Percentiles rank a stretch among this genome's conserved stretches.
These are phyloP conservation scores for Ceratobasidium sp. DNA, from an alignment of 1,284 basidiomycete species.

Conservation along the genomic window DNA sequence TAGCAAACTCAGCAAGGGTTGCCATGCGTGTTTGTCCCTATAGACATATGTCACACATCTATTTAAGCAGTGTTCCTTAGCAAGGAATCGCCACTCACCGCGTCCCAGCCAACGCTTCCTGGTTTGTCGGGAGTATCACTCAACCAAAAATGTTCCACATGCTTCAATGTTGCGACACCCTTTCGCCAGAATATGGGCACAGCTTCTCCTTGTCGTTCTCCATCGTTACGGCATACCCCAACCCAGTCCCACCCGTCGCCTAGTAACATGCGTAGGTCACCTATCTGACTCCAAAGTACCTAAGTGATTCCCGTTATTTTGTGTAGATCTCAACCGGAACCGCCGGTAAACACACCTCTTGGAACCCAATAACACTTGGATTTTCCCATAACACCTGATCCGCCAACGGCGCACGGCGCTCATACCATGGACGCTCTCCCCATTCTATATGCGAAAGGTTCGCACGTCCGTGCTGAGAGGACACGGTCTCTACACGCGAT, in stretches of 20 bases:
- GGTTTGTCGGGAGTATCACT: conserved; percentile 26
- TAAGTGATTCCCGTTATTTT: no score
- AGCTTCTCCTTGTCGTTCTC: conserved; percentile 18
- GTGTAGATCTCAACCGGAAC: no score
- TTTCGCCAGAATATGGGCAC: conserved; percentile 34
- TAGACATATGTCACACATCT: not conserved
- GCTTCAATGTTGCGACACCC: conserved; percentile 16
- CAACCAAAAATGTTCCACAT: conserved; percentile 32
- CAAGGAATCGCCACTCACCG: not conserved
- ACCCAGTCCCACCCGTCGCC: conserved; percentile 29
- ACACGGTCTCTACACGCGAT: not conserved
- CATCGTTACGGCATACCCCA: conserved; percentile 28
- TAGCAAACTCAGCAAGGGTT: conserved; percentile 20
- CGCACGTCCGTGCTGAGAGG: not conserved
- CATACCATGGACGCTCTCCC: conserved; percentile 32
- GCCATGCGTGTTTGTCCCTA: conserved; percentile 35
- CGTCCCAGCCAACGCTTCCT: conserved; percentile 35
- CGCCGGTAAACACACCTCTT: conserved; percentile 19
- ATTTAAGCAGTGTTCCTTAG: not conserved
- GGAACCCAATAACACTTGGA: conserved; percentile 24
- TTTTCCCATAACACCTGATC: conserved; percentile 34
- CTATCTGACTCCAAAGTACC: conserved; percentile 33
- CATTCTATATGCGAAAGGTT: conserved; percentile 18
- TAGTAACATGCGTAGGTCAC: conserved; percentile 8
- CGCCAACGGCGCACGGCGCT: conserved; percentile 23